Conservation (phyloP, 306 rosid genomes). For the Abrus pulchellus region DNA sequence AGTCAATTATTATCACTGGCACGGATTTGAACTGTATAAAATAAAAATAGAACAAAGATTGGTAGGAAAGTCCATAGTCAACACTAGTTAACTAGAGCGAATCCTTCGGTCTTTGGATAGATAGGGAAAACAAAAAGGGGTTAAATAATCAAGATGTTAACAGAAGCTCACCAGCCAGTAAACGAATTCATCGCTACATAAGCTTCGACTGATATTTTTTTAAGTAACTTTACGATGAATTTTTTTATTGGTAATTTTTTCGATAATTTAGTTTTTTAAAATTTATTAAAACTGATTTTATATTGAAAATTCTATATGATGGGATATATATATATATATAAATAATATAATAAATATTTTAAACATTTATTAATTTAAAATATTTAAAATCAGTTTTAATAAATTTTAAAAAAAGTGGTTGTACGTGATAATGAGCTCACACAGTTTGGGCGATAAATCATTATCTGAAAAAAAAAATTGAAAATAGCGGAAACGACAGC, state of each 20-base stretch:
- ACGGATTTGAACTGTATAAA: not conserved
- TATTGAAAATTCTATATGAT: not conserved
- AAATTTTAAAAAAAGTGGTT: not conserved
- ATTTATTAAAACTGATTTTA: not conserved
- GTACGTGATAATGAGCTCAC: too few relatives aligned
- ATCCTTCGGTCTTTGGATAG: not conserved
- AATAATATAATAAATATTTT: not conserved
- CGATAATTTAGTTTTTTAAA: not conserved
- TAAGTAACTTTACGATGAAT: too few relatives aligned
- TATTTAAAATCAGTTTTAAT: too few relatives aligned
- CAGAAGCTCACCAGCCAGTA: not conserved
- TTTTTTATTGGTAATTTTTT: not conserved
- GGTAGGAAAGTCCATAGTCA: conserved; percentile 27
- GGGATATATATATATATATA: too few relatives aligned
- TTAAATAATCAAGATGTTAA: conserved; percentile 9
- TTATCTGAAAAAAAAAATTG: not conserved
- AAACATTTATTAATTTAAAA: not conserved
- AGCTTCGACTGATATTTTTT: too few relatives aligned
- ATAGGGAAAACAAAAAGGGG: not conserved
- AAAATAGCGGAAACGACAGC: not conserved
- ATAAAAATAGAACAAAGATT: not conserved
- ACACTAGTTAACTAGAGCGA: conserved; percentile 29
- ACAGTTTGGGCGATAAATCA: not conserved
- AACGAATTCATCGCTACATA: not conserved
- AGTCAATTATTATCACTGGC: not conserved